These are phyloP conservation scores for Adansonia madagascariensis DNA, from an alignment of 441 rosid genomes.

Conservation along the genomic window DNA sequence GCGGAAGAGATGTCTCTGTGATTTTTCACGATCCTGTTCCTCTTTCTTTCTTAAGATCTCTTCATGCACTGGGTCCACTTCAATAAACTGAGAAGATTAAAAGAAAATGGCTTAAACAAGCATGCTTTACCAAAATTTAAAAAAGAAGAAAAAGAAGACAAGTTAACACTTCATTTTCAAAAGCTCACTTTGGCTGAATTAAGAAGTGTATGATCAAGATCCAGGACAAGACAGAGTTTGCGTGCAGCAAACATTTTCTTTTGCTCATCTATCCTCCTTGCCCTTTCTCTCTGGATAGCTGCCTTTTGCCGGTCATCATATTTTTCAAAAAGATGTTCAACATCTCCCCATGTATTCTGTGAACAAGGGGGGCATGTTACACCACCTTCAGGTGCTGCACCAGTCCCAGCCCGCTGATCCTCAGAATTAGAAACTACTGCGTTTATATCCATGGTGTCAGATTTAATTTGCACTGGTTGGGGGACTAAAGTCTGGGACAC, in stretches of 20 bases:
- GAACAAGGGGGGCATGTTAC: slow-evolving; percentile 49
- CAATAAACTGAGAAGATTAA: slow-evolving; percentile 62
- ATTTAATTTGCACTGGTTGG: slow-evolving; percentile 44
- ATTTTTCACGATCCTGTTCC: slow-evolving; percentile 93
- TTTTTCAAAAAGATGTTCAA: slow-evolving; percentile 88
- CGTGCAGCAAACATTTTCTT: slow-evolving; percentile 85
- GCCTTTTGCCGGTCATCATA: slow-evolving; percentile 89
- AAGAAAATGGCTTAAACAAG: slow-evolving; percentile 13
- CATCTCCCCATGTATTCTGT: slow-evolving; percentile 81
- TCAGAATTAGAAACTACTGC: slow-evolving; percentile 39
- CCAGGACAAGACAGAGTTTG: slow-evolving; percentile 96
- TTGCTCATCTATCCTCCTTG: slow-evolving; percentile 92
- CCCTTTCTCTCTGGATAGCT: slow-evolving; percentile 92
- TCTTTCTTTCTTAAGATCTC: slow-evolving; percentile 91
- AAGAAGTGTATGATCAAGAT: slow-evolving; percentile 98
- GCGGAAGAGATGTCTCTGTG: slow-evolving; percentile 83
- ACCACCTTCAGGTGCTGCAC: slow-evolving; percentile 43
- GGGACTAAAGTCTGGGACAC: slow-evolving; percentile 45
- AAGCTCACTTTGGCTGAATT: slow-evolving; percentile 90
- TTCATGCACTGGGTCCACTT: slow-evolving; percentile 86
- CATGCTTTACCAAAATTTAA: slow-evolving; percentile 13
- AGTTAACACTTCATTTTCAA: background rate
- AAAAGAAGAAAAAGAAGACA: background rate
- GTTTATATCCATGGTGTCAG: slow-evolving; percentile 43
- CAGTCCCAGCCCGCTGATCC: slow-evolving; percentile 42